Percentiles rank a stretch among this genome's conserved stretches.
Conservation (phyloP, 352 stramenopile species). For the Stephanocyclus meneghinianus region DNA sequence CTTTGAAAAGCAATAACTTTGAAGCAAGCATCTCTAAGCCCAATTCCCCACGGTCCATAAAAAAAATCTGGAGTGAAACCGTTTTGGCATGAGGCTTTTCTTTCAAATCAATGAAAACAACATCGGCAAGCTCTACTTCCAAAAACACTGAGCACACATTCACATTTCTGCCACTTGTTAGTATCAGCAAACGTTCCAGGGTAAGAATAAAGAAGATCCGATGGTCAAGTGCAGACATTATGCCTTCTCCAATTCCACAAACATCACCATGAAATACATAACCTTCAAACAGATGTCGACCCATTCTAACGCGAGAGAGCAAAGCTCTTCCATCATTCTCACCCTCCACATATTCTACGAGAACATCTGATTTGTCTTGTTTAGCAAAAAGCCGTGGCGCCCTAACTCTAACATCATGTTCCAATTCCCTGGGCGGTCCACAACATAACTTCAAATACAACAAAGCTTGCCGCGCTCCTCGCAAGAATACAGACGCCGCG, state of each 20-base stretch:
- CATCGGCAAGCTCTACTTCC: conserved; percentile 48
- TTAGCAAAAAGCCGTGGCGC: conserved; percentile 62
- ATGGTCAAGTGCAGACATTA: background rate
- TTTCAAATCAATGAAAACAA: conserved; percentile 7
- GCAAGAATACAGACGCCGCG: background rate
- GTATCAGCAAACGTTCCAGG: conserved; percentile 48
- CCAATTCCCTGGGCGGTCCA: background rate
- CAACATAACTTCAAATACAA: background rate
- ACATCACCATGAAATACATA: conserved; percentile 59
- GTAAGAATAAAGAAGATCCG: conserved; percentile 60
- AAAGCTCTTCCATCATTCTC: conserved; percentile 62
- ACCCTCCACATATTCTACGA: conserved; percentile 66
- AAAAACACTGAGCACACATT: conserved; percentile 58
- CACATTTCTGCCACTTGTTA: conserved; percentile 43
- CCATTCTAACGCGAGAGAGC: conserved; percentile 53
- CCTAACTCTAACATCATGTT: conserved; percentile 27
- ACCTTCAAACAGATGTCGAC: conserved; percentile 58
- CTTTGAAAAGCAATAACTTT: conserved; percentile 3
- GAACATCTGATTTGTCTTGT: conserved; percentile 56
- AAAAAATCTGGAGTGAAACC: background rate
- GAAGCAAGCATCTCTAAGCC: conserved; percentile 3
- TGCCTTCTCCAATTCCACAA: conserved; percentile 19
- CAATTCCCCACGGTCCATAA: background rate
- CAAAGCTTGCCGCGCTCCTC: conserved; percentile 20
- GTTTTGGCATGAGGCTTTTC: background rate